These are phyloP conservation scores for Trifolium dubium DNA, from an alignment of 306 rosid genomes.

Conservation along the genomic window DNA sequence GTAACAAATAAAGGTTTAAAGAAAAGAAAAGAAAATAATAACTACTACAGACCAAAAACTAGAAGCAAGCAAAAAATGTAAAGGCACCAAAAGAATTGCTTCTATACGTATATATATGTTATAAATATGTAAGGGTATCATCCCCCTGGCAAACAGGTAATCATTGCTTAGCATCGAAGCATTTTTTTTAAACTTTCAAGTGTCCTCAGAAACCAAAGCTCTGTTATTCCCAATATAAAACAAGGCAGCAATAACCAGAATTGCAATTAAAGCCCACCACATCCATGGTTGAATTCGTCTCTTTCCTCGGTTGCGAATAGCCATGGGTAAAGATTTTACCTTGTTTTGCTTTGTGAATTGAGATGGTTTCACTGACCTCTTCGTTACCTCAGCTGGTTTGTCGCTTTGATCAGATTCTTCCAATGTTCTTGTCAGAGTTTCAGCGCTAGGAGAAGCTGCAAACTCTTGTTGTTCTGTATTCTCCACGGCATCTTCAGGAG, in stretches of 20 bases:
- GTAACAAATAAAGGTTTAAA: slow-evolving; percentile 41
- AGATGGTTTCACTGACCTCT: slow-evolving; percentile 53
- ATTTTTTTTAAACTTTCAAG: slow-evolving; percentile 7
- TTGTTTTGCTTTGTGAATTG: slow-evolving; percentile 63
- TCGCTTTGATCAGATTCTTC: slow-evolving; percentile 54
- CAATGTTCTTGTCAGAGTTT: slow-evolving; percentile 38
- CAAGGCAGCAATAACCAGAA: slow-evolving; percentile 50
- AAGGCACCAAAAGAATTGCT: slow-evolving; percentile 60
- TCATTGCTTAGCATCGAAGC: slow-evolving; percentile 43
- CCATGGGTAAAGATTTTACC: slow-evolving; percentile 64
- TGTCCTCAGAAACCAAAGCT: slow-evolving; percentile 57
- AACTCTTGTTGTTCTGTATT: slow-evolving; percentile 54
- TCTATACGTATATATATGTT: slow-evolving; percentile 48
- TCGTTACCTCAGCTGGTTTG: slow-evolving; percentile 48
- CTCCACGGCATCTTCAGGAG: slow-evolving; percentile 41
- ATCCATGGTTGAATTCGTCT: slow-evolving; percentile 82
- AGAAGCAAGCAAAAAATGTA: slow-evolving; percentile 47
- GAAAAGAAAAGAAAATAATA: slow-evolving; percentile 38
- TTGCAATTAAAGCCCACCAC: slow-evolving; percentile 68
- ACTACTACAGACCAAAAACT: slow-evolving; percentile 45
- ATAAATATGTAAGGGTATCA: slow-evolving; percentile 54
- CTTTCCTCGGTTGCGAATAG: slow-evolving; percentile 75
- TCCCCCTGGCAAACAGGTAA: slow-evolving; percentile 45
- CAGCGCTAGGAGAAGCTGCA: slow-evolving; percentile 46
- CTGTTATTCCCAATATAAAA: slow-evolving; percentile 55